These are phyloP conservation scores for Neovahlkampfia damariscottae DNA, from an alignment of 78 protist species.

Conservation along the genomic window DNA sequence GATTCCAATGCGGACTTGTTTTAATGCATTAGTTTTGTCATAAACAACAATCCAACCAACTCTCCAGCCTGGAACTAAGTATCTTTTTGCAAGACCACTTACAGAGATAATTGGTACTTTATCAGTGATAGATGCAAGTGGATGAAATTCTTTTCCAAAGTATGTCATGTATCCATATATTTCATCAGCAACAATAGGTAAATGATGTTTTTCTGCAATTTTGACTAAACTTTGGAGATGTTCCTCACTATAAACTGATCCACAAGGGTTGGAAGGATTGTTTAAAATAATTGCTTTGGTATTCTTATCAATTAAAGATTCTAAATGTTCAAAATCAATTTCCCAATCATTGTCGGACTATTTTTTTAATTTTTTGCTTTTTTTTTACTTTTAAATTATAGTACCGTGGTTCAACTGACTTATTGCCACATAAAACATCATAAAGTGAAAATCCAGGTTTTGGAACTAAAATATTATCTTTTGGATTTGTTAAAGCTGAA, in stretches of 20 bases:
- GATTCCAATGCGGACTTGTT: conserved; percentile 22
- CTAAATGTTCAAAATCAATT: conserved; percentile 44
- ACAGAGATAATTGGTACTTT: conserved; percentile 58
- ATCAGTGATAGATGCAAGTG: conserved; percentile 37
- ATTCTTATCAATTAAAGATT: conserved; percentile 39
- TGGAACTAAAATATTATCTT: conserved; percentile 76
- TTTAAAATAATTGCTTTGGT: conserved; percentile 73
- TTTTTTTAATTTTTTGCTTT: too few relatives aligned
- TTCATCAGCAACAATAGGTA: conserved; percentile 87
- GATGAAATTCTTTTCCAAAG: conserved; percentile 20
- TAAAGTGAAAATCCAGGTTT: conserved; percentile 86
- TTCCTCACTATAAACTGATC: conserved; percentile 44
- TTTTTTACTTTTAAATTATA: conserved; percentile 56
- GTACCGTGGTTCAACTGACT: conserved; percentile 26
- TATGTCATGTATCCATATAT: conserved; percentile 75
- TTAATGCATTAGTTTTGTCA: conserved; percentile 41
- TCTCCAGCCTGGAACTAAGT: conserved; percentile 87
- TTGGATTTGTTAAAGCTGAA: conserved; percentile 34
- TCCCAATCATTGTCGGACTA: conserved; percentile 69
- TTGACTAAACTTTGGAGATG: conserved; percentile 38
- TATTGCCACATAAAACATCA: conserved; percentile 39
- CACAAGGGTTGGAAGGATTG: conserved; percentile 91
- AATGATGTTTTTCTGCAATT: conserved; percentile 46
- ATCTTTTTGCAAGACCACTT: conserved; percentile 88
- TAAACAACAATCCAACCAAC: conserved; percentile 77